phyloP scores from a whole-genome alignment of 345 rosid species.

The Combretum micranthum region DNA sequence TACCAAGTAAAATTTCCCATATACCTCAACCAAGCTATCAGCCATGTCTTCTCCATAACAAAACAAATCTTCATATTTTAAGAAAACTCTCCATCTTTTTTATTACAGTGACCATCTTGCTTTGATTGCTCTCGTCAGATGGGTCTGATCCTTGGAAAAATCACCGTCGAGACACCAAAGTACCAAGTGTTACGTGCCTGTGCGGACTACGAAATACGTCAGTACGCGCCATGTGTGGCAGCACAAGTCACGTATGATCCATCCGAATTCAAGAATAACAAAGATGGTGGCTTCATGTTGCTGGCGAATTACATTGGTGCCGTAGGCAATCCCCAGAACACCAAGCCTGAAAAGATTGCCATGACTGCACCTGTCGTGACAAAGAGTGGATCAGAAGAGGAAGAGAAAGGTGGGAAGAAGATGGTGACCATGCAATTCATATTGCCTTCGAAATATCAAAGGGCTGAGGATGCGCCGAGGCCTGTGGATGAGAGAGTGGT shows the following conservation, averaged over 20 bases:
- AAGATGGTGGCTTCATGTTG: conserved; percentile 71
- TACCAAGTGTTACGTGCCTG: conserved; percentile 43
- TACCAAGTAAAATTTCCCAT: too few species aligned
- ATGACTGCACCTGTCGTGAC: conserved; percentile 93
- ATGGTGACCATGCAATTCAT: conserved; percentile 83
- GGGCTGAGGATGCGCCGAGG: conserved; percentile 78
- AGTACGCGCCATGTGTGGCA: conserved; percentile 50
- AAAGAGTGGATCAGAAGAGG: conserved; percentile 23
- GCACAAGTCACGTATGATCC: conserved; percentile 79
- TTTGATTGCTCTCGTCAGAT: conserved; percentile 20
- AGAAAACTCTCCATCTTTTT: background rate
- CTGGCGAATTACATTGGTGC: conserved; percentile 86
- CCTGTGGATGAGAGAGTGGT: conserved; percentile 82
- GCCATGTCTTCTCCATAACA: background rate
- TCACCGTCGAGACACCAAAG: conserved; percentile 66
- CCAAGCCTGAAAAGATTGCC: conserved; percentile 65
- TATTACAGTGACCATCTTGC: background rate
- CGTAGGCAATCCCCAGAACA: conserved; percentile 67
- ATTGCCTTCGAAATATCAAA: conserved; percentile 59
- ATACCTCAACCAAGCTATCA: background rate
- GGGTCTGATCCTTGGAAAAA: conserved; percentile 75
- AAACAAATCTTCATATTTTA: too few species aligned
- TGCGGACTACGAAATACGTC: conserved; percentile 68
- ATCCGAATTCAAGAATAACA: conserved; percentile 50
- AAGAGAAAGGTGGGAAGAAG: conserved; percentile 24